Percentiles rank a stretch among this genome's conserved stretches.
These are phyloP conservation scores for Dovyalis caffra DNA, from an alignment of 345 rosid species.

Conservation along the genomic window DNA sequence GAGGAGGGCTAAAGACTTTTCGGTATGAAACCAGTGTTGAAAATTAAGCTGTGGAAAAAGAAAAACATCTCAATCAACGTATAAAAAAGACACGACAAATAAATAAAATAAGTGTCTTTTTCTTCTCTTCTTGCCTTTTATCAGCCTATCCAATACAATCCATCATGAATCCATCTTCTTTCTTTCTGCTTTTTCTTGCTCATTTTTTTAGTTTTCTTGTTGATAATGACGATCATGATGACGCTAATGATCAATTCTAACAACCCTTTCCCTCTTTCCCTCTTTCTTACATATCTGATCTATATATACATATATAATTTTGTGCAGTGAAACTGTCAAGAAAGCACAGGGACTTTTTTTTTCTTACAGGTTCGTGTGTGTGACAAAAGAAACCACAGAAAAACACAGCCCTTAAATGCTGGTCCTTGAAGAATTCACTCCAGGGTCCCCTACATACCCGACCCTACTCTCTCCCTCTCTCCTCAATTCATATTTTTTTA, in stretches of 20 bases:
- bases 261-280: background rate
- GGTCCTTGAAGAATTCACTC: background rate
- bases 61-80: background rate
- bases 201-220: background rate
- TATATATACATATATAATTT: background rate
- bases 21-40: slow-evolving; percentile 7
- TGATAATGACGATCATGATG: slow-evolving; percentile 18
- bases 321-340: slow-evolving; percentile 3
- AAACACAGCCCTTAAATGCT: background rate
- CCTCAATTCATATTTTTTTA: background rate
- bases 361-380: background rate
- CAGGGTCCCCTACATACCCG: background rate
- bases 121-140: background rate
- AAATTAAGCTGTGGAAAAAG: background rate
- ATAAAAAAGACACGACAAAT: background rate
- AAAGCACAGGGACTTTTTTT: background rate
- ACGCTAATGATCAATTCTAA: slow-evolving; percentile 3
- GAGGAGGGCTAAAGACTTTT: background rate
- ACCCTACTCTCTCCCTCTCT: background rate
- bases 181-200: background rate
- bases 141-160: background rate
- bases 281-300: background rate
- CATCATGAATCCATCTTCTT: slow-evolving; percentile 1
- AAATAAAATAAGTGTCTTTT: background rate
- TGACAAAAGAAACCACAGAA: background rate